A percentile compares a stretch with the other conserved stretches of the same genome.
Conservation (phyloP, 2,329 filamentous ascomycete genomes). For the Stagonosporopsis vannaccii region DNA sequence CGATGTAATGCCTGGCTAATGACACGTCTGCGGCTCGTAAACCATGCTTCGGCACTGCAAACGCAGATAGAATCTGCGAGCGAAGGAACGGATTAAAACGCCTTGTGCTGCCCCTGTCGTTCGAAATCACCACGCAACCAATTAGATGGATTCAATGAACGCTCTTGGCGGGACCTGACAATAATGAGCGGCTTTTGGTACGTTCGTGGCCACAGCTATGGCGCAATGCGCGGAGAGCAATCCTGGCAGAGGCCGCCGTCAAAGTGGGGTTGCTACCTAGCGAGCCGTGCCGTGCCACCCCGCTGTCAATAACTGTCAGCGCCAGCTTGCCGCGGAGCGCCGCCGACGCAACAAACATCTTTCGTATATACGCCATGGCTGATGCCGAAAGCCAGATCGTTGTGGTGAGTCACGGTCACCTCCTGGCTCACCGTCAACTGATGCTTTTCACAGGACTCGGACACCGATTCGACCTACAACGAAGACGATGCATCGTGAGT, state of each 20-base stretch:
- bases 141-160: no score
- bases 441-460: conserved; percentile 21
- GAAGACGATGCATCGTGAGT: conserved; percentile 31
- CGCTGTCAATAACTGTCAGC: conserved; percentile 13
- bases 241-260: no score
- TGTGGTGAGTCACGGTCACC: conserved; percentile 13
- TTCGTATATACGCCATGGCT: conserved; percentile 20
- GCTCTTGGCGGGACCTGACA: no score
- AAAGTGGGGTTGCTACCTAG: neutral
- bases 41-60: neutral
- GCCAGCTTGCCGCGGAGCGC: neutral
- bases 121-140: no score
- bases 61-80: neutral
- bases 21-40: neutral
- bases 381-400: conserved; percentile 26
- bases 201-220: no score
- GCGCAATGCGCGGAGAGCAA: neutral
- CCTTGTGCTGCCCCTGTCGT: no score
- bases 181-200: no score
- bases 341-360: neutral
- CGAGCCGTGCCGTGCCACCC: conserved; percentile 21
- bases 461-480: conserved; percentile 28
- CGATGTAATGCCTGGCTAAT: conserved; percentile 5
- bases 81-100: no score
- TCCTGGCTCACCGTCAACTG: neutral